phyloP scores from a whole-genome alignment of 805 yeast genomes.

The Huiozyma sinensis region DNA sequence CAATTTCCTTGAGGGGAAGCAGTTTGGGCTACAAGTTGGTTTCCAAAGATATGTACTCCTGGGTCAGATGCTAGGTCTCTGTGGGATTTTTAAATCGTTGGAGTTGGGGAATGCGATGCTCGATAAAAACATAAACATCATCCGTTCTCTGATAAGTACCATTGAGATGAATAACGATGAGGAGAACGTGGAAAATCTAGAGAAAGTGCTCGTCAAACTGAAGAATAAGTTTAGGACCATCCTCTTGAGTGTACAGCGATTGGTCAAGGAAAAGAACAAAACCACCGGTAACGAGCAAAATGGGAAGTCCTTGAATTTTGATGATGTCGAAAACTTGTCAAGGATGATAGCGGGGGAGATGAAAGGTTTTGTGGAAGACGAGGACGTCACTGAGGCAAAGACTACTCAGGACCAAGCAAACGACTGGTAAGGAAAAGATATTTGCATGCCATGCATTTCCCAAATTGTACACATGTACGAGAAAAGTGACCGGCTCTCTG shows the following conservation, averaged over 20 bases:
- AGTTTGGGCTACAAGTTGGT: conserved; percentile 72
- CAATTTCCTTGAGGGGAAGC: conserved; percentile 68
- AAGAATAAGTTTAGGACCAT: conserved; percentile 52
- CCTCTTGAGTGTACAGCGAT: conserved; percentile 26
- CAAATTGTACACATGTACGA: too few relatives aligned
- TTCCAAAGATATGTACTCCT: conserved; percentile 58
- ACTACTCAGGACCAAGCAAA: conserved; percentile 16
- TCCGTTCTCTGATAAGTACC: conserved; percentile 21
- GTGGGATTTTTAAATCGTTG: conserved; percentile 31
- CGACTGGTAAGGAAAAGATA: conserved; percentile 12
- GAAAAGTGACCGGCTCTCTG: too few relatives aligned
- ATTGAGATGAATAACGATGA: conserved; percentile 40
- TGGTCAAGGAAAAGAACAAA: conserved; percentile 6
- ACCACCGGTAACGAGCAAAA: conserved; percentile 1
- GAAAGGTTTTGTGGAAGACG: conserved; percentile 23
- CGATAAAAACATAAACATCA: conserved; percentile 14
- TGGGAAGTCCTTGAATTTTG: conserved; percentile 20
- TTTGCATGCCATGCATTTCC: too few relatives aligned
- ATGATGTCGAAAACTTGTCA: conserved; percentile 27
- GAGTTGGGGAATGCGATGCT: conserved; percentile 7
- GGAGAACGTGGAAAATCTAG: conserved; percentile 44
- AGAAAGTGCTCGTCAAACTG: conserved; percentile 40
- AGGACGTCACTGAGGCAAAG: conserved; percentile 9
- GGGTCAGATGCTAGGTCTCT: conserved; percentile 54
- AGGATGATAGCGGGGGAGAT: conserved; percentile 23